phyloP scores from a whole-genome alignment of 805 yeast genomes.

The Ogataea glucozyma region DNA sequence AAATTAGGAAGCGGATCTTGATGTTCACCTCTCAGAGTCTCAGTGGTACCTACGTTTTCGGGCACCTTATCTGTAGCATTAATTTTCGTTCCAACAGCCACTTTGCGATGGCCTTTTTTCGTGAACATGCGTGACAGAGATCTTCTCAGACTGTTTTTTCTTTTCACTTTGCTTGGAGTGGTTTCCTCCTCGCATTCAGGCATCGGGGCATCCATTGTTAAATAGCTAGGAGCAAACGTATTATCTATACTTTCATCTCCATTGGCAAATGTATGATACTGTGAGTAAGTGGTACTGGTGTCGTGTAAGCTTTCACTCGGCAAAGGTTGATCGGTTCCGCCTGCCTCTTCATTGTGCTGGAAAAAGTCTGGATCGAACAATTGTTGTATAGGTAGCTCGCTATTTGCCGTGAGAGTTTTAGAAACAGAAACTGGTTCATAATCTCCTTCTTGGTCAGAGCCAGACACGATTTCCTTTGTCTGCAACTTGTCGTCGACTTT shows the following conservation, averaged over 20 bases:
- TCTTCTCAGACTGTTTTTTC: constrained; percentile 16
- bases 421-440: neutral
- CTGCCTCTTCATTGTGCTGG: neutral
- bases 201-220: constrained; percentile 2
- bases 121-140: constrained; percentile 18
- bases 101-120: constrained; percentile 9
- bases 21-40: neutral
- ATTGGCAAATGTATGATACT: neutral
- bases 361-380: constrained; percentile 11
- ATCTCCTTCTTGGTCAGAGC: neutral
- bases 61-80: neutral
- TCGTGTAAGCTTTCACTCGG: constrained; percentile 3
- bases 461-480: neutral
- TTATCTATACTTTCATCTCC: constrained; percentile 5
- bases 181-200: neutral
- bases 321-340: no score
- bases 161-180: neutral
- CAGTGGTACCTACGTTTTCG: neutral
- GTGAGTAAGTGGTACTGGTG: constrained; percentile 1
- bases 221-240: constrained; percentile 2
- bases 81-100: neutral
- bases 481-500: constrained; percentile 5
- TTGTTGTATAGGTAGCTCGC: constrained; percentile 13
- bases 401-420: neutral
- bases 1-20: constrained; percentile 23